Evolutionary conservation across 805 yeast genomes (phyloP), one percentile per base, ranked within the genome.

Genomic region (Yarrowia keelungensis): DNA sequence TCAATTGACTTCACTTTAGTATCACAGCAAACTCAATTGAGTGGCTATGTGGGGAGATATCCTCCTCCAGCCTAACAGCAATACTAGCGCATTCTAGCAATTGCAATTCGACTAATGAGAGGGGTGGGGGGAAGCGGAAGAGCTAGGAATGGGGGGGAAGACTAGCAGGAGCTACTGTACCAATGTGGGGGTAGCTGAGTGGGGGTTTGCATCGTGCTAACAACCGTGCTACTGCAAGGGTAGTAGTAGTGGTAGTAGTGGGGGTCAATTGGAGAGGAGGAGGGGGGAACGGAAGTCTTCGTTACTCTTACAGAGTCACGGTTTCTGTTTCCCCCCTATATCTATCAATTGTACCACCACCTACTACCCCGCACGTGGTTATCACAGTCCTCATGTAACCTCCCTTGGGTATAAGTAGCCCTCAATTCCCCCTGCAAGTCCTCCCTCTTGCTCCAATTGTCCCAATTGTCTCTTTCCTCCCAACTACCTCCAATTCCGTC

Each of bases 1-100:
- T 26, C 32, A 26, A 15, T 47, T 15, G 46, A n/a, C 43, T 43
- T 22, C 74, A 22, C 38, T 10, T 50, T 10, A 22, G 41, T 41
- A 19, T 51, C 19, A 50, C 39, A 50, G 54, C 54, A 50, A 50
- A 50, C 68, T 49, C 49, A 41, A 36, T 51, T 53, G 49, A 19
- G 69, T 41, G 56, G 56, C 56, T 1, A 26, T 26, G 32, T 26
- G 32, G 32, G 32, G 32, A 26, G 32, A 26, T 3, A 26, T 26
- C 2, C 32, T 26, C 32, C 32, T 26, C 32, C 7, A 26, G 53
- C 32, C 9, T 16, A 10, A 26, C 15, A 11, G 35, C 19, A 19
- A 19, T 19, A 19, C 19, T 19, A 19, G 19, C 19, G 19, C 19
- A 19, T 19, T 19, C 19, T 19, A 19, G 19, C 47, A 43, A 16